Conservation (phyloP, 768 basidiomycete genomes). For the Lactifluus subvellereus region DNA sequence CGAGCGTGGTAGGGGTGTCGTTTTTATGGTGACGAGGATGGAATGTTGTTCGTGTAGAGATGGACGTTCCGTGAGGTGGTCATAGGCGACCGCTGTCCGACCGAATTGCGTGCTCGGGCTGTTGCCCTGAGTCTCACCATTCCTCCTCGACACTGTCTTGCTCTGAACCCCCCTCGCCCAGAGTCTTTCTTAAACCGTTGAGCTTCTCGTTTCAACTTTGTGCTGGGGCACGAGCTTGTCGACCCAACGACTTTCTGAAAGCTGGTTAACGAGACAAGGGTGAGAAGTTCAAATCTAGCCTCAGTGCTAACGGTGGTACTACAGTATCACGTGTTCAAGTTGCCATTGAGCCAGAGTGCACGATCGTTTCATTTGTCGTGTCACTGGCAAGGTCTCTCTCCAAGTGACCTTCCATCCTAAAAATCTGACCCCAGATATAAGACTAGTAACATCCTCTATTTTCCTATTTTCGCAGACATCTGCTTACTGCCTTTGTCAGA, state of each 20-base stretch:
- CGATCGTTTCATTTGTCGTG: constrained; percentile 37
- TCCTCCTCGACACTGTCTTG: background rate
- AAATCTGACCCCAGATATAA: too few relatives aligned
- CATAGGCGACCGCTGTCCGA: background rate
- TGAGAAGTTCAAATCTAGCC: background rate
- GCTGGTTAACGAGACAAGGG: background rate
- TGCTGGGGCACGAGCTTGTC: constrained; percentile 1
- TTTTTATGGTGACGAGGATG: background rate
- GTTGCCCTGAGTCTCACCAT: background rate
- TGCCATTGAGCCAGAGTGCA: constrained; percentile 45
- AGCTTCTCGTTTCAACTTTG: background rate
- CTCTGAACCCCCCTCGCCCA: background rate
- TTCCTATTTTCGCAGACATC: too few relatives aligned
- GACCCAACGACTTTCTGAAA: background rate
- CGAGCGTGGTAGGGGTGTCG: background rate
- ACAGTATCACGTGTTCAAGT: constrained; percentile 41
- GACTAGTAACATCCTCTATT: too few relatives aligned
- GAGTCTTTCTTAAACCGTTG: background rate
- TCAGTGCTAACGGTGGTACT: background rate
- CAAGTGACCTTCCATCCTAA: too few relatives aligned
- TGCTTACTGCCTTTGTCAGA: too few relatives aligned
- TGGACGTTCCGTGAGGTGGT: constrained; percentile 12
- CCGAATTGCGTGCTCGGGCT: background rate
- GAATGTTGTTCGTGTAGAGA: background rate
- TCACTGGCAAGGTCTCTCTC: too few relatives aligned